Evolutionary conservation across 2,329 filamentous ascomycete species (phyloP).

Genomic region (Ceratocystis cubensis): DNA sequence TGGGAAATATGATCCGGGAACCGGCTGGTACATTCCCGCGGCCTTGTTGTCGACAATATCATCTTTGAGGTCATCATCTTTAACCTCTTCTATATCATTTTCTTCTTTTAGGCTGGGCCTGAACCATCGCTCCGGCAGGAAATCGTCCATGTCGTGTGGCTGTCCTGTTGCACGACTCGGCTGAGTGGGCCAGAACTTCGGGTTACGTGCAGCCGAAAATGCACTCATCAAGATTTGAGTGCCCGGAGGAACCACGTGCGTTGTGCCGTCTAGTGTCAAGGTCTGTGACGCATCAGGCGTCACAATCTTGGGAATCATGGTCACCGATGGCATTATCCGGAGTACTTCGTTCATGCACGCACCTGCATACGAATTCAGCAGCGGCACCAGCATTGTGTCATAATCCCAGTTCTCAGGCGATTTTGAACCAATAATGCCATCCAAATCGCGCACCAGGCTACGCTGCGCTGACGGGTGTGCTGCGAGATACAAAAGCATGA

Average conservation of each 20-base stretch:
- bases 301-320: slow-evolving; percentile 58
- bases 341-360: slow-evolving; percentile 69
- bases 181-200: slow-evolving; percentile 54
- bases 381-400: slow-evolving; percentile 49
- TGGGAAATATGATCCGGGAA: slow-evolving; percentile 44
- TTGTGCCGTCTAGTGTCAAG: slow-evolving; percentile 46
- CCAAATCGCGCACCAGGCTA: slow-evolving; percentile 55
- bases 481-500: slow-evolving; percentile 55
- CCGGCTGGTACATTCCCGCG: slow-evolving; percentile 44
- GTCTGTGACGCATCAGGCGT: slow-evolving; percentile 38
- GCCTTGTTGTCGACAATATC: slow-evolving; percentile 22
- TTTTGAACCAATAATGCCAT: slow-evolving; percentile 43
- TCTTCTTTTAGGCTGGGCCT: slow-evolving; percentile 24
- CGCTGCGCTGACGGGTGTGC: slow-evolving; percentile 51
- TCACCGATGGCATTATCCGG: slow-evolving; percentile 57
- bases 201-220: slow-evolving; percentile 51
- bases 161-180: slow-evolving; percentile 34
- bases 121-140: slow-evolving; percentile 63
- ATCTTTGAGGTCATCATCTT: not conserved
- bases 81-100: slow-evolving; percentile 22
- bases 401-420: slow-evolving; percentile 57
- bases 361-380: slow-evolving; percentile 58
- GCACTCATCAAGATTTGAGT: slow-evolving; percentile 44
- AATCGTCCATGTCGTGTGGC: slow-evolving; percentile 51
- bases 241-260: slow-evolving; percentile 44